These are phyloP conservation scores for Penicillium sp. DNA, from an alignment of 2,329 filamentous ascomycete species.

Conservation along the genomic window DNA sequence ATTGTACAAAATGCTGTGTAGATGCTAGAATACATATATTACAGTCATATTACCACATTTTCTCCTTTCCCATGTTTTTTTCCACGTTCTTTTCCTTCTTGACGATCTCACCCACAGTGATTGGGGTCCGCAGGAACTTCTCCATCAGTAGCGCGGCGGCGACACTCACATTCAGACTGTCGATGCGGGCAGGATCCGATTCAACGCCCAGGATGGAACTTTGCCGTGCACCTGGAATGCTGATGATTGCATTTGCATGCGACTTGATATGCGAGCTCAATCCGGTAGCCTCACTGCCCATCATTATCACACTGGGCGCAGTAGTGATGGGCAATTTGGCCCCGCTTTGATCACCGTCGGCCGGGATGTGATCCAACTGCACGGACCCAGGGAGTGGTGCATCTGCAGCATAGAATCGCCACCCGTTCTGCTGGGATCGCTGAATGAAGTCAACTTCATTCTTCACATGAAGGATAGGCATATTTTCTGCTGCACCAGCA, in stretches of 20 bases:
- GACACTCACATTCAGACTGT: slow-evolving; percentile 92
- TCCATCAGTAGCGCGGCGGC: slow-evolving; percentile 69
- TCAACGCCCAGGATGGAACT: slow-evolving; percentile 36
- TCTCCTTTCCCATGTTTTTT: slow-evolving; percentile 1
- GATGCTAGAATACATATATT: slow-evolving; percentile 8
- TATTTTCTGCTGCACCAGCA: slow-evolving; percentile 77
- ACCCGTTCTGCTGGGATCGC: slow-evolving; percentile 66
- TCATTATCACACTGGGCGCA: slow-evolving; percentile 71
- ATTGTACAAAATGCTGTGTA: slow-evolving; percentile 14
- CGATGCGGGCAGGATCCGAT: slow-evolving; percentile 56
- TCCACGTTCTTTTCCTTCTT: slow-evolving; percentile 14
- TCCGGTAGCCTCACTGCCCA: slow-evolving; percentile 79
- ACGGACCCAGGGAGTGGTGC: slow-evolving; percentile 35
- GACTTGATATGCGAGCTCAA: slow-evolving; percentile 62
- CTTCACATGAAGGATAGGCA: slow-evolving; percentile 68
- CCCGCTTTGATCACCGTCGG: slow-evolving; percentile 35
- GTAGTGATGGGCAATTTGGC: slow-evolving; percentile 45
- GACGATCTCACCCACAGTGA: slow-evolving; percentile 22
- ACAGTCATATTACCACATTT: slow-evolving; percentile 16
- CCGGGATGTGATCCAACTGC: slow-evolving; percentile 18
- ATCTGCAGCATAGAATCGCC: slow-evolving; percentile 78
- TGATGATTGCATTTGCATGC: slow-evolving; percentile 61
- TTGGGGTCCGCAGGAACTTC: slow-evolving; percentile 36
- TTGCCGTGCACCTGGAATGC: slow-evolving; percentile 58
- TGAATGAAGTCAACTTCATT: slow-evolving; percentile 68